Base-by-base conservation (phyloP, 1,284 basidiomycete species). In the Abortiporus biennis region DNA sequence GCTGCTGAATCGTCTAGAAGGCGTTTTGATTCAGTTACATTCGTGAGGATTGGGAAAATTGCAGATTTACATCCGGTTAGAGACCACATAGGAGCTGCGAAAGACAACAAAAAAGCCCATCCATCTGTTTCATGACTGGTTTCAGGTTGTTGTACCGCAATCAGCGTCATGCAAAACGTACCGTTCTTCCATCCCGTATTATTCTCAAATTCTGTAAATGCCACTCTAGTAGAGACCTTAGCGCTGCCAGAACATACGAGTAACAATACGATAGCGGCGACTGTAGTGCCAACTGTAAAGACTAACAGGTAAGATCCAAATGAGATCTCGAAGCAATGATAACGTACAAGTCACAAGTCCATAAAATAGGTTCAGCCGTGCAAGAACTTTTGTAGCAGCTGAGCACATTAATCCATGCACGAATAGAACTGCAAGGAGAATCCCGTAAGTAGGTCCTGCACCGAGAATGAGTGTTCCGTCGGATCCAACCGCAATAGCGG, bases 51-150 rank as follows among this genome's bases (percentile, higher is more conserved):
- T n/a, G 21, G 1, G 5, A 16, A 6, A 2, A 2, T 31, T 12
- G n/a, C 3, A 20, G 5, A 55, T 77, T 53, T 46, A 82, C 82
- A 87, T 41, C 81, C 80, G 0, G 83, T 85, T 37, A 86, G 58
- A 1, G 80, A 82, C 85, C 85, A 88, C 77, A 86, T 86, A 0
- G 82, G 79, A 1, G 80, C 71, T 0, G 80, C 80, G 53, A 87
- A 85, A 0, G 82, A 69, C 17, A 87, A 58, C 47, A 87, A 61
- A 56, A 87, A 86, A 0, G 82, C 79, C 79, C 80, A 85, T 11
- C 76, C 79, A 59, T 73, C 81, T 84, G 49, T 17, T 29, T n/a
- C n/a, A n/a, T n/a, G n/a, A n/a, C n/a, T n/a, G n/a, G n/a, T n/a
- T n/a, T n/a, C n/a, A n/a, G n/a, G n/a, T n/a, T n/a, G n/a, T n/a